A percentile compares a stretch with the other conserved stretches of the same genome.
phyloP scores from a whole-genome alignment of 129 eudicot genomes.

The Chrysanthemum lavandulifolium region DNA sequence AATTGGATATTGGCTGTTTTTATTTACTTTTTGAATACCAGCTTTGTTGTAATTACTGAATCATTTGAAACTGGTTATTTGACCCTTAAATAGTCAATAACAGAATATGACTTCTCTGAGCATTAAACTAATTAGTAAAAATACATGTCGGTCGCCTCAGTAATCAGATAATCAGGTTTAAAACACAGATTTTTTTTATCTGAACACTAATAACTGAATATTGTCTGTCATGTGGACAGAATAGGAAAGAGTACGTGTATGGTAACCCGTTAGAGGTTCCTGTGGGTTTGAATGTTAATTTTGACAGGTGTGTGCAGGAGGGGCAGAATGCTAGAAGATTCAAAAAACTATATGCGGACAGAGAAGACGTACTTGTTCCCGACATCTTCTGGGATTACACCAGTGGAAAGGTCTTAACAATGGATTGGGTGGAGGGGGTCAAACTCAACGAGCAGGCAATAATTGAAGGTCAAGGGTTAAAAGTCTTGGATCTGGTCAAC shows the following conservation, averaged over 20 bases:
- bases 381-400: slow-evolving; percentile 98
- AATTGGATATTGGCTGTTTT: not conserved
- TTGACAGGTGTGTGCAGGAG: slow-evolving; percentile 92
- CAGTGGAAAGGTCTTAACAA: slow-evolving; percentile 80
- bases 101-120: not conserved
- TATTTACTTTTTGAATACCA: not conserved
- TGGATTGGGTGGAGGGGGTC: slow-evolving; percentile 99
- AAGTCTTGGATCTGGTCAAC: slow-evolving; percentile 85
- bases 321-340: slow-evolving; percentile 97
- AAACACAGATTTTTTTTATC: not conserved
- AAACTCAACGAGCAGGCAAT: slow-evolving; percentile 86
- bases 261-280: slow-evolving; percentile 20
- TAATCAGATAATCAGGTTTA: not conserved
- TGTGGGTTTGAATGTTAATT: slow-evolving; percentile 73
- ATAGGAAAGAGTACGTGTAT: not conserved
- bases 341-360: slow-evolving; percentile 89
- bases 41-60: not conserved
- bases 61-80: not conserved
- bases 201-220: not conserved
- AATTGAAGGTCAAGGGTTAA: slow-evolving; percentile 88
- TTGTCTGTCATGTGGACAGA: too few relatives aligned
- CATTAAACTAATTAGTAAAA: not conserved
- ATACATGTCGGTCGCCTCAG: not conserved
- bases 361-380: slow-evolving; percentile 87
- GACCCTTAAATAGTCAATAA: not conserved